These are phyloP conservation scores for Iris pallida DNA, from an alignment of 116 monocot genomes.

Conservation along the genomic window DNA sequence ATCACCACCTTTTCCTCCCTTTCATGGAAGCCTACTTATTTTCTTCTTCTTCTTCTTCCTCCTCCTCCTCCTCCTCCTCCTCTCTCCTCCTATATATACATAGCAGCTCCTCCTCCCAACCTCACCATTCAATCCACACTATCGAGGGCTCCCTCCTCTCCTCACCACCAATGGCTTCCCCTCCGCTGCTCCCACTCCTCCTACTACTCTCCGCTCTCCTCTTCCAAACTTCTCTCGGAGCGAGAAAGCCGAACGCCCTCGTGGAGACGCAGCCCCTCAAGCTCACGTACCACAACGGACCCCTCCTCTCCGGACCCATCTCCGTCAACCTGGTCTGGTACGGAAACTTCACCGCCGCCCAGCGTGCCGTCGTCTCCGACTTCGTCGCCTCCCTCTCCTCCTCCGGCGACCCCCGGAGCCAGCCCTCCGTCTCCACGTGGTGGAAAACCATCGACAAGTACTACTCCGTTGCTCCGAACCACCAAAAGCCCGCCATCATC, in stretches of 20 bases:
- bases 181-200: not conserved
- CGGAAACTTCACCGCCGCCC: not conserved
- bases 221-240: not conserved
- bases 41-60: no score
- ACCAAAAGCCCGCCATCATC: conserved; percentile 21
- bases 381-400: conserved; percentile 6
- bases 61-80: no score
- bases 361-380: not conserved
- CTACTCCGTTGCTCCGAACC: conserved; percentile 22
- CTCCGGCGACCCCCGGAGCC: not conserved
- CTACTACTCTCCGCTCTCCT: not conserved
- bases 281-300: not conserved
- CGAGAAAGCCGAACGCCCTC: not conserved
- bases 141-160: not conserved
- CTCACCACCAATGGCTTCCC: not conserved
- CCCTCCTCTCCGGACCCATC: not conserved
- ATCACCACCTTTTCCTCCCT: no score
- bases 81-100: no score
- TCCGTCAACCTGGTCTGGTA: not conserved
- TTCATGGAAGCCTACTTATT: no score
- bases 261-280: not conserved
- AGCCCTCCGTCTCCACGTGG: conserved; percentile 45
- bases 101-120: no score
- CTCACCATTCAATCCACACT: no score
- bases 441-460: conserved; percentile 43